Conservation (phyloP, 306 rosid genomes). For the Citrullus mucosospermus region DNA sequence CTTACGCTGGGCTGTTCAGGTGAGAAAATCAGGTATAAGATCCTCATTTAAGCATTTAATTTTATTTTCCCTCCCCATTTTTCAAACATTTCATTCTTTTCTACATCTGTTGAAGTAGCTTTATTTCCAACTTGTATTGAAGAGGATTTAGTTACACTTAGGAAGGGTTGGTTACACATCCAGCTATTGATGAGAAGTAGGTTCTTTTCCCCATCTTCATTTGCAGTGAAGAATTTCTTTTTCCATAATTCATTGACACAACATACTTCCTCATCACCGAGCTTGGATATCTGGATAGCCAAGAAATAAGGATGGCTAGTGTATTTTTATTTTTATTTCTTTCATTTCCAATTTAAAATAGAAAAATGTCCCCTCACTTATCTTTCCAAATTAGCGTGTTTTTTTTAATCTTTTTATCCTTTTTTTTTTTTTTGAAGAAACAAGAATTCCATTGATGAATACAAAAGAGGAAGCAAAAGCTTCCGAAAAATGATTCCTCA, state of each 20-base stretch:
- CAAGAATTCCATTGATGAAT: not conserved
- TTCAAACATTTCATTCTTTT: not conserved
- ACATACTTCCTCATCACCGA: not conserved
- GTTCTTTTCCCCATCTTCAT: not conserved
- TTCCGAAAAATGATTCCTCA: not conserved
- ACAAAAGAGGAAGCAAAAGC: not conserved
- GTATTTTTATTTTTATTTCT: not conserved
- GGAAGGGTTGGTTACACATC: not conserved
- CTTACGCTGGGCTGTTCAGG: constrained; percentile 72
- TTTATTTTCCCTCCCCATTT: not conserved
- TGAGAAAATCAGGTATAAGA: constrained; percentile 47
- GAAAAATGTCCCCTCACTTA: not conserved
- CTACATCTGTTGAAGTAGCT: not conserved
- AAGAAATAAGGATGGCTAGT: not conserved
- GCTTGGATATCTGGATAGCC: not conserved
- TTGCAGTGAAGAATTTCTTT: not conserved
- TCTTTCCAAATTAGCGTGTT: not conserved
- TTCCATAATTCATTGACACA: not conserved
- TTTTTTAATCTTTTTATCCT: not conserved
- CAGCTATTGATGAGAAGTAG: not conserved
- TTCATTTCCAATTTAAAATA: not conserved
- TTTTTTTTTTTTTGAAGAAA: not conserved
- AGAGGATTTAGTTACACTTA: not conserved
- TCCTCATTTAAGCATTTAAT: not conserved
- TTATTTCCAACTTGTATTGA: not conserved